A percentile compares a stretch with the other conserved stretches of the same genome.
These are phyloP conservation scores for Cyberlindnera veronae DNA, from an alignment of 805 yeast genomes.

Conservation along the genomic window DNA sequence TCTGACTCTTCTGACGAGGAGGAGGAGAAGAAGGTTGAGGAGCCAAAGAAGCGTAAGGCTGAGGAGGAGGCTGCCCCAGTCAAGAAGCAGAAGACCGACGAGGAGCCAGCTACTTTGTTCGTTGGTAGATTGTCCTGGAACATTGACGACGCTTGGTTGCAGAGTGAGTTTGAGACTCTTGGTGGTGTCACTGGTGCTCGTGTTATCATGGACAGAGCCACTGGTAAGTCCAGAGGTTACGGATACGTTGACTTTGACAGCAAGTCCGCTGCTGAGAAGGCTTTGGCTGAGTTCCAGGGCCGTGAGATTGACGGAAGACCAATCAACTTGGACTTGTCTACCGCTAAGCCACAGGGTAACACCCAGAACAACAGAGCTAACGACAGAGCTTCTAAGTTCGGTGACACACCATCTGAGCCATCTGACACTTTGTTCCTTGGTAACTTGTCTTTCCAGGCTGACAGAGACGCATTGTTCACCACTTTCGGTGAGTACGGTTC, in stretches of 20 bases:
- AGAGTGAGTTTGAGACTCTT: conserved; percentile 72
- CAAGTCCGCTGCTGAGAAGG: conserved; percentile 78
- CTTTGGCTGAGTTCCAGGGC: conserved; percentile 82
- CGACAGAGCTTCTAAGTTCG: conserved; percentile 85
- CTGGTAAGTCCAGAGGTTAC: conserved; percentile 94
- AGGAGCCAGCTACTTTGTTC: conserved; percentile 83
- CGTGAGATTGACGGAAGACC: conserved; percentile 96
- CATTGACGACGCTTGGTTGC: conserved; percentile 92
- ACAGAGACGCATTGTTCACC: conserved; percentile 73
- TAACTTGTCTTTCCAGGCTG: conserved; percentile 87
- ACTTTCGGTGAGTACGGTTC: conserved; percentile 76
- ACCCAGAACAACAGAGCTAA: conserved; percentile 47
- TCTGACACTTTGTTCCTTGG: conserved; percentile 96
- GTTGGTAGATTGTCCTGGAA: conserved; percentile 98
- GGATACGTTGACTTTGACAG: conserved; percentile 93
- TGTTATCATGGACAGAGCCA: conserved; percentile 88
- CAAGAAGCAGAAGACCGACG: conserved; percentile 36
- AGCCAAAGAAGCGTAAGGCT: conserved; percentile 34
- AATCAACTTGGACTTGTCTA: conserved; percentile 88
- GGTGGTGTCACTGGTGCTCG: conserved; percentile 89
- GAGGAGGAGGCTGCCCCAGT: conserved; percentile 34
- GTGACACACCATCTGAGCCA: conserved; percentile 88
- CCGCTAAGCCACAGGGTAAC: conserved; percentile 75
- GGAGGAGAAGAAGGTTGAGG: conserved; percentile 22
- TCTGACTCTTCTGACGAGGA: conserved; percentile 16